Percentiles rank a stretch among this genome's conserved stretches.
These are phyloP conservation scores for Tulasnella sp. DNA, from an alignment of 768 basidiomycete genomes.

Conservation along the genomic window DNA sequence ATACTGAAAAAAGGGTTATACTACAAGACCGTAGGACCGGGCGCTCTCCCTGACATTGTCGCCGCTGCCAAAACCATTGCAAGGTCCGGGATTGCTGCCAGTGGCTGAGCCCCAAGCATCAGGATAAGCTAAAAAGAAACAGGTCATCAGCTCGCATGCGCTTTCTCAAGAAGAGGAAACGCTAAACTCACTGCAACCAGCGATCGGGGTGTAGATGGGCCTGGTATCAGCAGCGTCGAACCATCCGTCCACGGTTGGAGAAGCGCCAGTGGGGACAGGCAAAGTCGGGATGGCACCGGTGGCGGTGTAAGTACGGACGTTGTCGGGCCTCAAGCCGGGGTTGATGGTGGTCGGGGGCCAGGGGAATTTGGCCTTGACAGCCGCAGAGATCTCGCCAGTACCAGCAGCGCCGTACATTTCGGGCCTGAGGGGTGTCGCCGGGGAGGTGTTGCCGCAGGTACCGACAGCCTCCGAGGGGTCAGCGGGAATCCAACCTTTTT, in stretches of 20 bases:
- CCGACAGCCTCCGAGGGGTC: constrained; percentile 80
- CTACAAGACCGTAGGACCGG: no score
- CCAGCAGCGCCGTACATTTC: constrained; percentile 62
- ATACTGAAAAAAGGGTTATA: no score
- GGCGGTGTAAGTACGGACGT: constrained; percentile 70
- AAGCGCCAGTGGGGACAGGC: constrained; percentile 55
- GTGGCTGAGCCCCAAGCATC: constrained; percentile 71
- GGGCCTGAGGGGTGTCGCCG: constrained; percentile 40
- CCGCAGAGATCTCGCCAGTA: constrained; percentile 55
- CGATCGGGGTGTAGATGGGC: constrained; percentile 58
- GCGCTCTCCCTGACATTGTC: no score
- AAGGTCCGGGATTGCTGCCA: constrained; percentile 55
- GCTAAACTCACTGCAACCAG: constrained; percentile 51
- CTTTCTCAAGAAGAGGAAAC: neutral
- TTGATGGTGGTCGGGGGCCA: constrained; percentile 63
- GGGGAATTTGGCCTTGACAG: constrained; percentile 48
- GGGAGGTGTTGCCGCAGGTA: constrained; percentile 46
- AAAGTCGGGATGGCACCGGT: constrained; percentile 69
- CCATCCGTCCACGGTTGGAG: constrained; percentile 64
- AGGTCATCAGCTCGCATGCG: neutral
- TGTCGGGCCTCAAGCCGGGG: constrained; percentile 40
- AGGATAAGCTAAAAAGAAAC: constrained; percentile 52
- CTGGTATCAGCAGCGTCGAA: constrained; percentile 57
- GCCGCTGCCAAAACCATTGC: neutral
- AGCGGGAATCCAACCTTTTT: constrained; percentile 87